Conservation (phyloP, 2,329 filamentous ascomycete genomes). For the Helotiales sp. region DNA sequence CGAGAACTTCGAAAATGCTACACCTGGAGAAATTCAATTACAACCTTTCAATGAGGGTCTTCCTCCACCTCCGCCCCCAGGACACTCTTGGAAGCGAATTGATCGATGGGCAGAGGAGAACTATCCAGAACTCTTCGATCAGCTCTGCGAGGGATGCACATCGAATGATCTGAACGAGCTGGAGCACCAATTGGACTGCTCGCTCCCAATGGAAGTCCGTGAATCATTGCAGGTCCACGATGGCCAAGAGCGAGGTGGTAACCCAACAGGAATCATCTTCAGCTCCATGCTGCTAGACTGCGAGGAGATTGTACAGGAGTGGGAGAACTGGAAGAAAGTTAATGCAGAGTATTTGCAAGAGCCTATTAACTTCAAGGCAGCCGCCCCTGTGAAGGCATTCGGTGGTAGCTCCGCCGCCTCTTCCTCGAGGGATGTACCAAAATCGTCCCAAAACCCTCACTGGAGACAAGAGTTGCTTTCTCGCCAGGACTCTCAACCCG, state of each 20-base stretch:
- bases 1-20: constrained; percentile 72
- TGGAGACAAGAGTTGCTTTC: constrained; percentile 87
- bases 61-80: constrained; percentile 84
- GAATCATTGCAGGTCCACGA: constrained; percentile 92
- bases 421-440: constrained; percentile 66
- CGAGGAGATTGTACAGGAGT: constrained; percentile 97
- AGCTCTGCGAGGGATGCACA: constrained; percentile 90
- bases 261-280: constrained; percentile 91
- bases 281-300: constrained; percentile 95
- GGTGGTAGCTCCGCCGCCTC: constrained; percentile 70
- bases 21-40: constrained; percentile 88
- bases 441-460: constrained; percentile 58
- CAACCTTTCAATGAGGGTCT: constrained; percentile 92
- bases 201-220: constrained; percentile 88
- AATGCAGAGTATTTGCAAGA: constrained; percentile 79
- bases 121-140: constrained; percentile 92
- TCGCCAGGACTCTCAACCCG: constrained; percentile 86
- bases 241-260: constrained; percentile 93
- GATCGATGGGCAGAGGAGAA: constrained; percentile 93
- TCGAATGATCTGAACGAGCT: constrained; percentile 95
- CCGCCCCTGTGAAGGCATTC: constrained; percentile 72
- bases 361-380: constrained; percentile 60
- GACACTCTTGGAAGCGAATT: constrained; percentile 92
- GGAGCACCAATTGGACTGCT: constrained; percentile 94
- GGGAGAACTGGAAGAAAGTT: constrained; percentile 94